A percentile compares a stretch with the other conserved stretches of the same genome.
Conservation (phyloP, 129 eudicot species). For the Erigeron canadensis region DNA sequence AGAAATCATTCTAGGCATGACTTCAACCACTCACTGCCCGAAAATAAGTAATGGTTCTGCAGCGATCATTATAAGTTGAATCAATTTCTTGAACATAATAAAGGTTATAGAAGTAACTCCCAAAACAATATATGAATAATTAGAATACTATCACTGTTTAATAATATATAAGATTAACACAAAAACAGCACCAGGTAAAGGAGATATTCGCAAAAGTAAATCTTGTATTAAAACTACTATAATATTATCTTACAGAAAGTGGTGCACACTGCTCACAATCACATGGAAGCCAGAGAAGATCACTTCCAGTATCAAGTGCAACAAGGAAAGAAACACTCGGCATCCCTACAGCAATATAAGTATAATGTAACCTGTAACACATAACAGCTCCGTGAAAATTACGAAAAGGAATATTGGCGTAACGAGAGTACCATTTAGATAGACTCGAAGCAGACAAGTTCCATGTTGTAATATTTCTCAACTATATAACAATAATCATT, state of each 20-base stretch:
- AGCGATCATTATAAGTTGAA: neutral
- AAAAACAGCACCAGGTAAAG: conserved; percentile 9
- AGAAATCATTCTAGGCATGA: neutral
- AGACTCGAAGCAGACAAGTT: neutral
- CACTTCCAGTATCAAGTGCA: conserved; percentile 94
- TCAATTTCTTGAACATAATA: conserved; percentile 3
- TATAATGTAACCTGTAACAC: conserved; percentile 77
- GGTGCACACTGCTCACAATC: conserved; percentile 91
- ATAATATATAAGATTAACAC: conserved; percentile 1
- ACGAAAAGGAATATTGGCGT: conserved; percentile 5
- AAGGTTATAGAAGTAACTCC: neutral
- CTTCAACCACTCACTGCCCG: neutral
- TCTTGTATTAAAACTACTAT: conserved; percentile 55
- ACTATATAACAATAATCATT: neutral
- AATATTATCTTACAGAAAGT: conserved; percentile 71
- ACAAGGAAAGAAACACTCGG: conserved; percentile 95
- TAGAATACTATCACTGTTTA: conserved; percentile 3
- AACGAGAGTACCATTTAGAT: conserved; percentile 6
- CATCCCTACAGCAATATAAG: conserved; percentile 94
- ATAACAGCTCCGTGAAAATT: conserved; percentile 24
- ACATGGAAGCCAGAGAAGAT: conserved; percentile 97
- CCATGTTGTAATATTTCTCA: conserved; percentile 2
- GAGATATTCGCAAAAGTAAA: conserved; percentile 8
- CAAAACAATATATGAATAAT: neutral
- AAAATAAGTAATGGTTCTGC: conserved; percentile 3